Evolutionary conservation across 441 rosid species (phyloP).

Genomic region (Populus hybrid): DNA sequence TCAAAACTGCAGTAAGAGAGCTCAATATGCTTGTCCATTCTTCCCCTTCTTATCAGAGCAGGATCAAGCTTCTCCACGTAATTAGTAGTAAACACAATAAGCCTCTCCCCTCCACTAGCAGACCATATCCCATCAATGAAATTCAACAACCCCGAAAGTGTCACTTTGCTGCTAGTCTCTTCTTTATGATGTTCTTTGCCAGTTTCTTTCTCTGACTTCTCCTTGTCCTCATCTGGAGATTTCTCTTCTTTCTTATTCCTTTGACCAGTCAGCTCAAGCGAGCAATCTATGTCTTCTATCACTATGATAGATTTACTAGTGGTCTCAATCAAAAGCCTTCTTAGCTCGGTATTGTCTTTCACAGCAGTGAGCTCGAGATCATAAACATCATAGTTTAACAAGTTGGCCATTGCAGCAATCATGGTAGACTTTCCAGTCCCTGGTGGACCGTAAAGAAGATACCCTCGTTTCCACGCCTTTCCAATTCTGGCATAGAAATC

Average conservation of each 20-base stretch:
- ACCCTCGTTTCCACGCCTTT: constrained; percentile 75
- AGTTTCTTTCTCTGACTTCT: constrained; percentile 30
- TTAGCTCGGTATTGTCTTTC: constrained; percentile 55
- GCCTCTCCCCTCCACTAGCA: constrained; percentile 68
- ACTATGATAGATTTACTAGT: constrained; percentile 61
- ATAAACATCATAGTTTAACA: constrained; percentile 61
- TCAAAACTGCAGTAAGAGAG: constrained; percentile 60
- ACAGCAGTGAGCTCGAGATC: constrained; percentile 70
- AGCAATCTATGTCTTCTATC: constrained; percentile 68
- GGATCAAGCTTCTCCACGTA: constrained; percentile 63
- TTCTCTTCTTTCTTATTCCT: constrained; percentile 46
- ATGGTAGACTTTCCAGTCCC: constrained; percentile 79
- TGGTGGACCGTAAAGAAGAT: constrained; percentile 65
- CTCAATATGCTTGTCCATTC: constrained; percentile 79
- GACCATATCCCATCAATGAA: constrained; percentile 84
- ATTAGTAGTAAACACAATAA: constrained; percentile 64
- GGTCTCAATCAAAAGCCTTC: constrained; percentile 59
- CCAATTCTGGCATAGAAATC: constrained; percentile 72
- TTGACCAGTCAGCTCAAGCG: constrained; percentile 65
- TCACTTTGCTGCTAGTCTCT: constrained; percentile 44
- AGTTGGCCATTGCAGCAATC: constrained; percentile 79
- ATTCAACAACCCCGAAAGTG: constrained; percentile 68
- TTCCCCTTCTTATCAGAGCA: constrained; percentile 69
- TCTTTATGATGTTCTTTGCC: constrained; percentile 38
- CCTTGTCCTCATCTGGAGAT: constrained; percentile 29